Conservation (phyloP, 805 yeast species). For the Maudiozyma barnettii region DNA sequence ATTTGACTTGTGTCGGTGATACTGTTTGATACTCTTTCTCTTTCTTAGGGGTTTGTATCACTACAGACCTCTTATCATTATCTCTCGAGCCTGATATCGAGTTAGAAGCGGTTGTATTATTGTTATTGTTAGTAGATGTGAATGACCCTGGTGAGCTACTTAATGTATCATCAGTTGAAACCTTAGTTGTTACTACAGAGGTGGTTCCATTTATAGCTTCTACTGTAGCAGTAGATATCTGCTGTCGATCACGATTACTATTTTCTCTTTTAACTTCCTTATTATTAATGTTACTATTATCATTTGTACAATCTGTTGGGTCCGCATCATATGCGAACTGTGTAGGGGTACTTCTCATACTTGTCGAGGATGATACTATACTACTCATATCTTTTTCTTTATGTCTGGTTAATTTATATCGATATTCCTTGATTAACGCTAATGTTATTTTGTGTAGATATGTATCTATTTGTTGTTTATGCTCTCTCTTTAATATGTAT, state of each 20-base stretch:
- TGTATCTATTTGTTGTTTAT: too few species aligned
- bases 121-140: constrained; percentile 1
- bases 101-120: not conserved
- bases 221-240: not conserved
- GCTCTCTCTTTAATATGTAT: not conserved
- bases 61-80: not conserved
- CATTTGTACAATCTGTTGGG: not conserved
- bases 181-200: constrained; percentile 8
- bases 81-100: not conserved
- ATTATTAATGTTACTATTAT: not conserved
- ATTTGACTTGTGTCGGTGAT: not conserved
- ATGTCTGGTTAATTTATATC: too few species aligned
- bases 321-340: not conserved
- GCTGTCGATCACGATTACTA: not conserved
- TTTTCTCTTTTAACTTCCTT: not conserved
- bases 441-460: too few species aligned
- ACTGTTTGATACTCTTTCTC: not conserved
- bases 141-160: constrained; percentile 13
- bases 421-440: too few species aligned
- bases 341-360: not conserved
- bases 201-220: constrained; percentile 3
- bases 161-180: constrained; percentile 10
- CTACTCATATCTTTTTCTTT: not conserved
- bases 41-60: constrained; percentile 1
- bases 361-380: not conserved